phyloP scores from a whole-genome alignment of 2,329 filamentous ascomycete species.

The Ascochyta clinopodiicola region DNA sequence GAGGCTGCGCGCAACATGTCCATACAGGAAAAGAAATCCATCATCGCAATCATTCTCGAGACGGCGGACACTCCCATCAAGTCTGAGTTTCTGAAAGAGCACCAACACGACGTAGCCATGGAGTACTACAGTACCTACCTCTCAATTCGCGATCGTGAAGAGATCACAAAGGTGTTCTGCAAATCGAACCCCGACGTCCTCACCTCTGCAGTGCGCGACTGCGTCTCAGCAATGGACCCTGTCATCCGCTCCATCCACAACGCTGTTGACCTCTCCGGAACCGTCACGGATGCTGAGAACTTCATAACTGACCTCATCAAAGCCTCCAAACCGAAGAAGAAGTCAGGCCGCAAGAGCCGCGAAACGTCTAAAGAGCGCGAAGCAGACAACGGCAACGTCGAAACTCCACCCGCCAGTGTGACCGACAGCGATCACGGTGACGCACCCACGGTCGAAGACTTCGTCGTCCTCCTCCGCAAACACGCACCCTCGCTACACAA shows the following conservation, averaged over 20 bases:
- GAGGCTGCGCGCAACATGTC: slow-evolving; percentile 66
- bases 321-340: slow-evolving; percentile 51
- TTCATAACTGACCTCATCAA: slow-evolving; percentile 77
- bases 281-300: slow-evolving; percentile 69
- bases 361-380: slow-evolving; percentile 30
- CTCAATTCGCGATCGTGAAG: slow-evolving; percentile 74
- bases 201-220: slow-evolving; percentile 71
- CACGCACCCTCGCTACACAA: slow-evolving; percentile 70
- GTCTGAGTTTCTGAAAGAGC: slow-evolving; percentile 58
- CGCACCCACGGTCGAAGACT: slow-evolving; percentile 72
- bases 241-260: slow-evolving; percentile 76
- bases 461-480: slow-evolving; percentile 68
- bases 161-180: slow-evolving; percentile 71
- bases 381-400: slow-evolving; percentile 20
- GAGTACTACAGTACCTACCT: slow-evolving; percentile 76
- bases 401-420: slow-evolving; percentile 31
- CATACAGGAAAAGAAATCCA: slow-evolving; percentile 62
- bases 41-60: slow-evolving; percentile 70
- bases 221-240: slow-evolving; percentile 73
- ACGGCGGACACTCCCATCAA: slow-evolving; percentile 53
- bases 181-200: slow-evolving; percentile 73
- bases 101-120: slow-evolving; percentile 68
- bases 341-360: slow-evolving; percentile 32
- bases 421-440: slow-evolving; percentile 29
- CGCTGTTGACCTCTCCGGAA: slow-evolving; percentile 72